These are phyloP conservation scores for Macaranga tanarius DNA, from an alignment of 441 rosid genomes.

Conservation along the genomic window DNA sequence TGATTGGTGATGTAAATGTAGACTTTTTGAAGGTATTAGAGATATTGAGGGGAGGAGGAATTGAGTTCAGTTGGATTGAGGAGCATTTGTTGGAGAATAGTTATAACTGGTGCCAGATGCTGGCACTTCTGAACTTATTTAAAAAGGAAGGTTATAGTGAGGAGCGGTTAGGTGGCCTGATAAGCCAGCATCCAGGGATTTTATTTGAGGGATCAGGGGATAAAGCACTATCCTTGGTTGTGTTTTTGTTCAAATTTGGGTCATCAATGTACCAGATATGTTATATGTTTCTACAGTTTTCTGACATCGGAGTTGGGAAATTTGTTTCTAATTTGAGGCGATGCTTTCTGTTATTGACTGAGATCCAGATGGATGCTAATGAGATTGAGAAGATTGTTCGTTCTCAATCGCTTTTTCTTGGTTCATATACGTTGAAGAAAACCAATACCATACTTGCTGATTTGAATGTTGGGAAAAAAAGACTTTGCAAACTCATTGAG, in stretches of 20 bases:
- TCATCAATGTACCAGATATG: constrained; percentile 36
- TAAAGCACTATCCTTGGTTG: constrained; percentile 42
- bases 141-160: constrained; percentile 31
- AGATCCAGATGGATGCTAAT: constrained; percentile 57
- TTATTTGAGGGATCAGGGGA: constrained; percentile 60
- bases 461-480: constrained; percentile 55
- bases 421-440: constrained; percentile 53
- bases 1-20: constrained; percentile 47
- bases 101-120: constrained; percentile 55
- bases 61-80: constrained; percentile 47
- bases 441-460: constrained; percentile 45
- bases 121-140: constrained; percentile 46
- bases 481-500: constrained; percentile 55
- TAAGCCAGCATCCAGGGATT: constrained; percentile 49
- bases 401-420: constrained; percentile 44
- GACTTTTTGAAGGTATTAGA: constrained; percentile 47
- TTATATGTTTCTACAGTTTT: constrained; percentile 49
- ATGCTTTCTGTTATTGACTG: constrained; percentile 49
- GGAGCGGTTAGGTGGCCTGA: constrained; percentile 39
- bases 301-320: constrained; percentile 33
- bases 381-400: constrained; percentile 51
- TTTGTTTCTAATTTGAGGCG: constrained; percentile 57
- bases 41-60: constrained; percentile 44
- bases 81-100: constrained; percentile 41
- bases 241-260: constrained; percentile 60